Conservation (phyloP, 139 green algal species). For the Chlamydomonas sphaeroides region DNA sequence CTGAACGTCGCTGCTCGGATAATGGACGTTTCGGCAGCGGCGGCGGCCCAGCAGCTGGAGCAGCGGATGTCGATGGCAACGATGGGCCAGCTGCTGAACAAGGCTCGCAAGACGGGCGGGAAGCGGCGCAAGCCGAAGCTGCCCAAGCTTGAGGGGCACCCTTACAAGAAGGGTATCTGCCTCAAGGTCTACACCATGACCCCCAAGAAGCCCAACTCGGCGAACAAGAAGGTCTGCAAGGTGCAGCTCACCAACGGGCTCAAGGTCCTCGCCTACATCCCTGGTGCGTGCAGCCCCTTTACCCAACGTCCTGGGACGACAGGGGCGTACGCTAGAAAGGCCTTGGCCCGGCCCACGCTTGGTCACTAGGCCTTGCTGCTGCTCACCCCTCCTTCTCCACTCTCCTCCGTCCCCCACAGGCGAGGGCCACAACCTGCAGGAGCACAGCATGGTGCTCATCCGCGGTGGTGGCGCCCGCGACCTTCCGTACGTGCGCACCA, state of each 20-base stretch:
- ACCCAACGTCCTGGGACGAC: background rate
- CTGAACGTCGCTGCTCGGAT: too few species aligned
- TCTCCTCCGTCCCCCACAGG: conserved; percentile 35
- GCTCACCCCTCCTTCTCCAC: background rate
- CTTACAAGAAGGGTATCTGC: conserved; percentile 57
- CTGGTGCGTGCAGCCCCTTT: conserved; percentile 41
- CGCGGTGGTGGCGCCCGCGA: conserved; percentile 84
- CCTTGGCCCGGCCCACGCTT: too few species aligned
- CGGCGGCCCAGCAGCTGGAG: background rate
- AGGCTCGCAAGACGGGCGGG: conserved; percentile 3
- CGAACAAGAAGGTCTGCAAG: conserved; percentile 64
- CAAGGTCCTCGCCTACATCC: conserved; percentile 68
- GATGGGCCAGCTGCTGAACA: conserved; percentile 3
- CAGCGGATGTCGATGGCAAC: conserved; percentile 35
- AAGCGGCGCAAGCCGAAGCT: background rate
- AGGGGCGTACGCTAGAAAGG: background rate
- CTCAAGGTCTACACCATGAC: conserved; percentile 63
- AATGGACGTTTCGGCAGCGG: too few species aligned
- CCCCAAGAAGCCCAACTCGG: conserved; percentile 74
- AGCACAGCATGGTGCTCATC: conserved; percentile 89
- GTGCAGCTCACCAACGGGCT: conserved; percentile 63
- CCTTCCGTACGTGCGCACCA: conserved; percentile 76
- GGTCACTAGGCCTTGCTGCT: background rate
- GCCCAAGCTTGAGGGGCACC: conserved; percentile 44
- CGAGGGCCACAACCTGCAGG: conserved; percentile 75